Percentiles rank a stretch among this genome's conserved stretches.
phyloP scores from a whole-genome alignment of 2,329 filamentous ascomycete genomes.

The Coleophoma eucalyptorum region DNA sequence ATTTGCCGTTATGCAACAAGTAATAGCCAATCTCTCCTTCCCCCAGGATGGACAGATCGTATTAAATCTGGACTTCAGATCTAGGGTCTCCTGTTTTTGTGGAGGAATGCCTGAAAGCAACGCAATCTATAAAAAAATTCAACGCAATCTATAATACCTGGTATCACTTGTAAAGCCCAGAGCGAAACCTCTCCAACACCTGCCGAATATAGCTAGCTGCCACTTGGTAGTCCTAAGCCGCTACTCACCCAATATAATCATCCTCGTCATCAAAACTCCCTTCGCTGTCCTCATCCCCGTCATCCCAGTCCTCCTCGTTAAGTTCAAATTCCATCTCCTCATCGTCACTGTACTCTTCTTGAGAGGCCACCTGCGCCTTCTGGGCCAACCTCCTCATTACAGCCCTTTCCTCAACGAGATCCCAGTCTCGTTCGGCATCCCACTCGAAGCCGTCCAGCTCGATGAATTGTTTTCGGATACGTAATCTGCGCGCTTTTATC shows the following conservation, averaged over 20 bases:
- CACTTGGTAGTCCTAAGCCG: too few relatives aligned
- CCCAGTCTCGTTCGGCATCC: constrained; percentile 3
- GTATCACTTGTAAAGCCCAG: too few relatives aligned
- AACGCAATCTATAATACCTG: too few relatives aligned
- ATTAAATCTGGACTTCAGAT: too few relatives aligned
- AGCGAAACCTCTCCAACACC: too few relatives aligned
- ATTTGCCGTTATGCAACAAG: too few relatives aligned
- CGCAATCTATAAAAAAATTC: too few relatives aligned
- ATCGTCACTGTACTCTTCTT: background rate
- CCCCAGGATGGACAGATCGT: too few relatives aligned
- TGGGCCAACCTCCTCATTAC: background rate
- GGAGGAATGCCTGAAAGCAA: too few relatives aligned
- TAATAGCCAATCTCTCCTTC: too few relatives aligned
- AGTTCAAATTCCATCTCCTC: background rate
- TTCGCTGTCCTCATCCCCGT: background rate
- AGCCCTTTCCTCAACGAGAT: background rate
- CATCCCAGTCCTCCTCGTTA: background rate
- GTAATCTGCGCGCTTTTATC: constrained; percentile 6
- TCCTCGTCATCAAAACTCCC: background rate
- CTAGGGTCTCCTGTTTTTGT: too few relatives aligned
- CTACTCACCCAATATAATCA: background rate
- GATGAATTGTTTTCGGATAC: constrained; percentile 4
- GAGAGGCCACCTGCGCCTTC: constrained; percentile 1
- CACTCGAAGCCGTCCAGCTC: constrained; percentile 1
- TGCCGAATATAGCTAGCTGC: too few relatives aligned